phyloP scores from a whole-genome alignment of 1,139 yeast species.

The Torulaspora pretoriensis region DNA sequence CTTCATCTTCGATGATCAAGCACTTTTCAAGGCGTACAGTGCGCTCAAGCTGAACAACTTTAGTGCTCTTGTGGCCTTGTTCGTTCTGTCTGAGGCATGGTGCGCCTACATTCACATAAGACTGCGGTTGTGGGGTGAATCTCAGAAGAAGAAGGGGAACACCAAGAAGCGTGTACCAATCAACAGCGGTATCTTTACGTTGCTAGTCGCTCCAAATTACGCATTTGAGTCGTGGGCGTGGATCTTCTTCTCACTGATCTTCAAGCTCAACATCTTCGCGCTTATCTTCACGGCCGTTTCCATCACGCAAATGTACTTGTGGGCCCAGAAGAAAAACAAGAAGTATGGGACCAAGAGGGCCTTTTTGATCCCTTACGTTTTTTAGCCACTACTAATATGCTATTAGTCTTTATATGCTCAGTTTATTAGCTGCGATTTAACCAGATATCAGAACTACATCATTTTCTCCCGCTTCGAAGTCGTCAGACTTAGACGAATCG shows the following conservation, averaged over 20 bases:
- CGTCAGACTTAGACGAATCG: conserved; percentile 21
- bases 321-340: conserved; percentile 62
- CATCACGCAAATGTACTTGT: conserved; percentile 64
- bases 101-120: conserved; percentile 64
- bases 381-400: conserved; percentile 20
- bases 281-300: conserved; percentile 68
- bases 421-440: not conserved
- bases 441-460: conserved; percentile 26
- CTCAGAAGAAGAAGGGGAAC: conserved; percentile 39
- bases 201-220: conserved; percentile 67
- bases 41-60: conserved; percentile 21
- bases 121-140: conserved; percentile 40
- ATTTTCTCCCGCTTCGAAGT: conserved; percentile 18
- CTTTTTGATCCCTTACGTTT: conserved; percentile 40
- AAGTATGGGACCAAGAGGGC: conserved; percentile 42
- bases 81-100: conserved; percentile 66
- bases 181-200: conserved; percentile 44
- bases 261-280: conserved; percentile 72
- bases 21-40: conserved; percentile 20
- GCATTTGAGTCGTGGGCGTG: conserved; percentile 79
- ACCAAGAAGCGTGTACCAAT: conserved; percentile 37
- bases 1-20: conserved; percentile 31
- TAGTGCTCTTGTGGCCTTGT: conserved; percentile 41
- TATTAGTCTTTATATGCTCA: not conserved
- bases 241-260: conserved; percentile 60